These are phyloP conservation scores for Pulveroboletus sp. DNA, from an alignment of 768 basidiomycete genomes.

Conservation along the genomic window DNA sequence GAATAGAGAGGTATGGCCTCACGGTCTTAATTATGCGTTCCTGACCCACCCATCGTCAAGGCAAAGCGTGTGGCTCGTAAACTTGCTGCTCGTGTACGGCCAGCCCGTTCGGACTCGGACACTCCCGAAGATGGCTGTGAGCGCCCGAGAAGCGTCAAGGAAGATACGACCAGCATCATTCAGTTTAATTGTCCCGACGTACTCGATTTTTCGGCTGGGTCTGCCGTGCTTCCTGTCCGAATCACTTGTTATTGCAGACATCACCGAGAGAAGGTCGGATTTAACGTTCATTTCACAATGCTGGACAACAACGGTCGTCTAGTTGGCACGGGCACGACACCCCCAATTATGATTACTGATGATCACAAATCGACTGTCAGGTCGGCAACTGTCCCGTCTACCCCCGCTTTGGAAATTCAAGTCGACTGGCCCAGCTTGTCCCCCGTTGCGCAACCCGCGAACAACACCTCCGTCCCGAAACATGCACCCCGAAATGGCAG, in stretches of 20 bases:
- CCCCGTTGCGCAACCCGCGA: slow-evolving; percentile 18
- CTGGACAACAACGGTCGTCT: slow-evolving; percentile 75
- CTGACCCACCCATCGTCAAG: slow-evolving; percentile 36
- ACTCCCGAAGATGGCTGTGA: slow-evolving; percentile 56
- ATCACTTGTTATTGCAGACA: slow-evolving; percentile 99
- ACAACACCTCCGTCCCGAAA: slow-evolving; percentile 44
- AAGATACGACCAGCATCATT: slow-evolving; percentile 82
- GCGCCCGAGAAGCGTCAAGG: slow-evolving; percentile 40
- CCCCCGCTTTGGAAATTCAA: slow-evolving; percentile 40
- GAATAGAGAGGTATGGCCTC: slow-evolving; percentile 66
- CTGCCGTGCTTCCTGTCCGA: slow-evolving; percentile 85
- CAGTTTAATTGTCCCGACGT: slow-evolving; percentile 94
- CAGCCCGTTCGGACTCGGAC: slow-evolving; percentile 73
- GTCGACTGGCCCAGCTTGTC: slow-evolving; percentile 50
- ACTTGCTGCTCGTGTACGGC: slow-evolving; percentile 78
- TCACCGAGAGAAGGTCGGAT: slow-evolving; percentile 95
- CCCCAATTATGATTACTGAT: slow-evolving; percentile 98
- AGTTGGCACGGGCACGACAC: slow-evolving; percentile 78
- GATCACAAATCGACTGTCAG: slow-evolving; percentile 85
- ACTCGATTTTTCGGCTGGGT: slow-evolving; percentile 85
- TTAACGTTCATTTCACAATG: slow-evolving; percentile 86
- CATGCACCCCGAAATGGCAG: slow-evolving; percentile 45
- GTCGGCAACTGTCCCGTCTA: slow-evolving; percentile 21
- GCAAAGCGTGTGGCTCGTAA: slow-evolving; percentile 90
- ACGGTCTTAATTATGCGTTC: slow-evolving; percentile 1